Evolutionary conservation across 2,329 filamentous ascomycete genomes (phyloP), one percentile per base, ranked within the genome.

Genomic region (Conoideocrella luteorostrata): DNA sequence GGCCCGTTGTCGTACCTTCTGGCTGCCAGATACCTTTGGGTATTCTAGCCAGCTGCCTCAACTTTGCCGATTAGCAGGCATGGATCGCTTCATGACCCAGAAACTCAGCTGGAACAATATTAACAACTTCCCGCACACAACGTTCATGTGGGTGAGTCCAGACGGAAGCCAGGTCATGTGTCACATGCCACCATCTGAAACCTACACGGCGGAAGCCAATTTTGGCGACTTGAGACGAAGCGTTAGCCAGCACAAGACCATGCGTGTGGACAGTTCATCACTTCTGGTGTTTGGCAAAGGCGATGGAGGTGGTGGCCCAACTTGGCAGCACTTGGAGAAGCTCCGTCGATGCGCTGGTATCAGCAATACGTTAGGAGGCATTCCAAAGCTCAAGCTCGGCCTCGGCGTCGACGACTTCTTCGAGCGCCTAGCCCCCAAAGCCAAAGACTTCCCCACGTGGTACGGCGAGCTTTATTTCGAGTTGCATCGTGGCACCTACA

Each of bases 101-200:
- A 98, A 98, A 70, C 74, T 98, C 47, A 97, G 91, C 71, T 98
- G 93, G 93, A 97, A 97, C 71, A 97, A 97, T 63, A 97, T 97
- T 75, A 97, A 97, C 69, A 95, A 86, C 59, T 98, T 97, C 68
- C 93, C 93, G 0, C 93, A 97, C 61, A 97, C 93, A 5, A 97
- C 93, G 0, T 98, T 98, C 74, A 95, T 95, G 65, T 98, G 93
- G 93, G 90, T 98, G 24, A 81, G 89, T 11, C 78, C 96, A 12
- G 93, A 98, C 62, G 91, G 93, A 46, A 95, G 87, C 58, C 93
- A 97, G 60, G 93, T 98, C 52, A 80, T 98, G 49, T 97, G 91
- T 64, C 93, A 98, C 60, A 98, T 98, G 93, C 82, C 90, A 3
- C 93, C 93, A 2, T 80, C 88, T 2, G 90, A 98, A 67, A 97